phyloP scores from a whole-genome alignment of 2,329 filamentous ascomycete genomes.

The Clonostachys byssicola region DNA sequence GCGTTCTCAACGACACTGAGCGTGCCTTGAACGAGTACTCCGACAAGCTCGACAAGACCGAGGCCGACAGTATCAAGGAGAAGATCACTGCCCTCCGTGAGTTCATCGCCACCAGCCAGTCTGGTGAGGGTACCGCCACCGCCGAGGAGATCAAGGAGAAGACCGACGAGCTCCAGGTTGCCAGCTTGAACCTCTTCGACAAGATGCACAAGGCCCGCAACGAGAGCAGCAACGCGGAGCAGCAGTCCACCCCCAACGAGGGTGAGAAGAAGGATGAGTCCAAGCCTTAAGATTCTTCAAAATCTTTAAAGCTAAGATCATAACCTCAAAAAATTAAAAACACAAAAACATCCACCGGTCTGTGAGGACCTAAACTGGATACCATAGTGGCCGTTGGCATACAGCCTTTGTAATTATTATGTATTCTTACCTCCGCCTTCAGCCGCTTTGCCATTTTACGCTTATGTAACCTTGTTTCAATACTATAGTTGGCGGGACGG shows the following conservation, averaged over 20 bases:
- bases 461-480: constrained; percentile 40
- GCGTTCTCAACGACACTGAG: constrained; percentile 94
- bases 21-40: constrained; percentile 96
- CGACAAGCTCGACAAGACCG: constrained; percentile 93
- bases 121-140: constrained; percentile 81
- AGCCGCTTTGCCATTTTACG: constrained; percentile 20
- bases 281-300: constrained; percentile 51
- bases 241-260: constrained; percentile 27
- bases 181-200: constrained; percentile 94
- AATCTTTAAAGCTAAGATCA: constrained; percentile 12
- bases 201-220: constrained; percentile 98
- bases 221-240: constrained; percentile 54
- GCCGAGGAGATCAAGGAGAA: constrained; percentile 96
- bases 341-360: too few relatives aligned
- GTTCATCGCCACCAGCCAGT: constrained; percentile 90
- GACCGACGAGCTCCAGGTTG: constrained; percentile 95
- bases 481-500: constrained; percentile 40
- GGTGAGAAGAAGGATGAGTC: constrained; percentile 71
- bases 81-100: constrained; percentile 85
- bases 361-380: too few relatives aligned
- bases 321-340: not conserved
- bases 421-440: constrained; percentile 45
- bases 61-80: constrained; percentile 89
- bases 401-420: constrained; percentile 34
- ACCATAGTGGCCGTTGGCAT: too few relatives aligned